Conservation (phyloP, 202 grass and related monocot genomes). For the Cymbopogon flexuosus region DNA sequence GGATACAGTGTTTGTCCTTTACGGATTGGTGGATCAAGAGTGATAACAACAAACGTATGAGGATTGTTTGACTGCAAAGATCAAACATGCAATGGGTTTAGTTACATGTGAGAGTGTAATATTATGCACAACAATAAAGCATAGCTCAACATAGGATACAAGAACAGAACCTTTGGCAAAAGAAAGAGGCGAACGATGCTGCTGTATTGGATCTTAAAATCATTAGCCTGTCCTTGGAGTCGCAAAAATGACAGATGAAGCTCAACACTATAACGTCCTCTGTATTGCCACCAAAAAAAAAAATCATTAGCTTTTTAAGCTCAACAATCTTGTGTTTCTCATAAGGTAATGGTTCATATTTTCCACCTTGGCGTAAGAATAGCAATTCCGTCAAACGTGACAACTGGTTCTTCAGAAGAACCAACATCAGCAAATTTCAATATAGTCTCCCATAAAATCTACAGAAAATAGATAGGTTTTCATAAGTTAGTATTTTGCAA, state of each 20-base stretch:
- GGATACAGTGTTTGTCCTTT: slow-evolving; percentile 97
- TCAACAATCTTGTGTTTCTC: slow-evolving; percentile 19
- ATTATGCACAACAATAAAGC: slow-evolving; percentile 17
- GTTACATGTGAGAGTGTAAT: slow-evolving; percentile 17
- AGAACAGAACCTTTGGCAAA: slow-evolving; percentile 76
- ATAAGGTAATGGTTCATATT: slow-evolving; percentile 21
- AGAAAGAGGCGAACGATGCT: slow-evolving; percentile 84
- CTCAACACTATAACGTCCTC: slow-evolving; percentile 89
- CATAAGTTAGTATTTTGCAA: not conserved
- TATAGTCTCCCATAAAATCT: slow-evolving; percentile 79
- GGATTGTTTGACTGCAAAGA: slow-evolving; percentile 80
- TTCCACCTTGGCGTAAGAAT: slow-evolving; percentile 94
- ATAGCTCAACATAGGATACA: not conserved
- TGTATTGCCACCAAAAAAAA: slow-evolving; percentile 33
- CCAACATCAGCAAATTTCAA: slow-evolving; percentile 58
- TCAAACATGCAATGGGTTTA: slow-evolving; percentile 19
- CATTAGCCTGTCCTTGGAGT: slow-evolving; percentile 93
- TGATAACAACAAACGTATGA: slow-evolving; percentile 90
- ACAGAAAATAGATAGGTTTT: not conserved
- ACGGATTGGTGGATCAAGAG: slow-evolving; percentile 96
- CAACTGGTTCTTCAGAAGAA: slow-evolving; percentile 72
- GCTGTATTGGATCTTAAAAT: slow-evolving; percentile 99
- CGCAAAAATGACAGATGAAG: slow-evolving; percentile 85
- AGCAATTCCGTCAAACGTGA: slow-evolving; percentile 92
- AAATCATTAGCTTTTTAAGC: slow-evolving; percentile 6